Conservation (phyloP, 345 rosid genomes). For the thale cress (Arabidopsis thaliana) region DNA sequence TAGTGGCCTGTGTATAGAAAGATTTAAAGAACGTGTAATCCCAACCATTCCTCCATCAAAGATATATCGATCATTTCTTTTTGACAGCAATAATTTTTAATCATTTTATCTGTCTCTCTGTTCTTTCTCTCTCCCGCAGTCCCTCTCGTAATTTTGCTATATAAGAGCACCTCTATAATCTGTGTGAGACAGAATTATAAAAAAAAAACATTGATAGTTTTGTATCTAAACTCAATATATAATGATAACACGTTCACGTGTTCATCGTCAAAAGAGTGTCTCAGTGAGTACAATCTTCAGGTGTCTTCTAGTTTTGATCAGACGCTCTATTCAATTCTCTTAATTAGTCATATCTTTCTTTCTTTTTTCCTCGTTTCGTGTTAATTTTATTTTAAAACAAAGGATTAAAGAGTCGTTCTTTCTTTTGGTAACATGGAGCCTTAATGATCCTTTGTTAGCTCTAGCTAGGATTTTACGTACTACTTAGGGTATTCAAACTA, state of each 20-base stretch:
- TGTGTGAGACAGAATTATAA: not conserved
- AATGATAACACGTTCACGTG: constrained; percentile 35
- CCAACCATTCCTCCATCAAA: not conserved
- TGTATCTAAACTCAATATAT: not conserved
- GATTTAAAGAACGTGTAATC: not conserved
- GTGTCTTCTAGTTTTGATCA: constrained; percentile 46
- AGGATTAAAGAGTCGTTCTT: not conserved
- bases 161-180: constrained; percentile 24
- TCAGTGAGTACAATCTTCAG: constrained; percentile 43
- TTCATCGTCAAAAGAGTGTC: constrained; percentile 37
- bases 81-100: not conserved
- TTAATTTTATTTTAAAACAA: not conserved
- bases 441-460: constrained; percentile 3
- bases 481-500: not conserved
- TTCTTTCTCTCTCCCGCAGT: not conserved
- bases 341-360: not conserved
- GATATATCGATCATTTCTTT: not conserved
- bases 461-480: constrained; percentile 13
- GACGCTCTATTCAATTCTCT: constrained; percentile 38
- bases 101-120: not conserved
- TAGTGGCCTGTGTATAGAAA: not conserved
- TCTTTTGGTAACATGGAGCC: not conserved
- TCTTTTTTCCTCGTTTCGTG: not conserved
- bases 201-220: not conserved
- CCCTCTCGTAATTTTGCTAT: constrained; percentile 10